Base-by-base conservation (phyloP, 2,329 filamentous ascomycete genomes). In the Cladorrhinum sp. region DNA sequence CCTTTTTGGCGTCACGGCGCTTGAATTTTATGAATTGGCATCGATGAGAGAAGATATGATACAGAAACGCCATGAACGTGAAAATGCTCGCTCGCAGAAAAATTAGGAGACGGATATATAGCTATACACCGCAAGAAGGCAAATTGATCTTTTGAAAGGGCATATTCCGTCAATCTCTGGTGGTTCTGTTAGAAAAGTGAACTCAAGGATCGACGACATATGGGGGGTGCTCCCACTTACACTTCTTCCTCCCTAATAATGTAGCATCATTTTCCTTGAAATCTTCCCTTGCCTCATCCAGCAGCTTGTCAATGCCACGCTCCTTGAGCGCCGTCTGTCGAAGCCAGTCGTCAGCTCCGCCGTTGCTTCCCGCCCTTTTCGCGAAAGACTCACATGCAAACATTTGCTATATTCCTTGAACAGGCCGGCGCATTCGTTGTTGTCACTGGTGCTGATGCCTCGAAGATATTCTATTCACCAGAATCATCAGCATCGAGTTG, bases 361-460 rank as follows among this genome's bases (percentile, higher is more conserved):
- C 41, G 13, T 12, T 54, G 24, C n/a, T 1, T 29, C 48, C 23
- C 16, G 16, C 22, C 23, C 72, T 85, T 70, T 75, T 2, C 16
- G 23, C 24, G 53, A 2, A n/a, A 8, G 18, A 27, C 53, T 32
- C 38, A 97, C 95, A 65, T 85, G 87, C 48, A 99, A 76, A 71
- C 95, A 99, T 61, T 85, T 83, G 72, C 92, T 91, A 73, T 99
- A 99, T 64, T 95, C 85, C 67, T 90, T 89, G 73, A 99, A 98
- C 6, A 97, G 79, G 10, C 83, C 82, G 60, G 89, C 88, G 72
- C 95, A 99, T 72, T 98, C 93, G 60, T 86, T 83, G 62, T 76
- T 73, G 73, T 93, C 92, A 50, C 87, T 87, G 45, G 87, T 89
- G 48, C 92, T 89, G 61, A 88, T 88, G 18, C 93, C 93, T 67